These are phyloP conservation scores for Nemania abortiva DNA, from an alignment of 2,329 filamentous ascomycete genomes.

Conservation along the genomic window DNA sequence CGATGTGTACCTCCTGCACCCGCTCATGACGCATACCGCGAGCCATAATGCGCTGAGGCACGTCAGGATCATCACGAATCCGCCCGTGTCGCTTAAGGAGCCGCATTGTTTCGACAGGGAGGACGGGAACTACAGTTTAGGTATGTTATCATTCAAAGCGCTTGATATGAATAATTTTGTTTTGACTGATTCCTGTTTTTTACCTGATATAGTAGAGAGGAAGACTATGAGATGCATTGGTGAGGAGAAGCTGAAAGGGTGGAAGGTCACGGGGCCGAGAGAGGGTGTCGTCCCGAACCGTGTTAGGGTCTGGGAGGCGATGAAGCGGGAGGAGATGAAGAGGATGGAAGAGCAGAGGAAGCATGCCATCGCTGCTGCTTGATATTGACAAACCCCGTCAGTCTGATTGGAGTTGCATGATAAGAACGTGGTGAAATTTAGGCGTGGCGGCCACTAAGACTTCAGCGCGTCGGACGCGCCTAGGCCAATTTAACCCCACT, in stretches of 20 bases:
- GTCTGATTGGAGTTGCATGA: no score
- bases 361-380: constrained; percentile 41
- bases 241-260: constrained; percentile 61
- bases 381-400: constrained; percentile 9
- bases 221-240: constrained; percentile 65
- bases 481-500: constrained; percentile 23
- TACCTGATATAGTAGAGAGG: constrained; percentile 59
- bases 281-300: constrained; percentile 64
- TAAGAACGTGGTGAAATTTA: no score
- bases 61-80: constrained; percentile 67
- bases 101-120: constrained; percentile 66
- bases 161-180: no score
- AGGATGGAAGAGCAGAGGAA: constrained; percentile 54
- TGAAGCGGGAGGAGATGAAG: constrained; percentile 64
- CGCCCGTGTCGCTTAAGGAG: constrained; percentile 63
- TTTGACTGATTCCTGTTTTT: background rate
- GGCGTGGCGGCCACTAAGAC: constrained; percentile 22
- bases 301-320: constrained; percentile 60
- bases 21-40: constrained; percentile 70
- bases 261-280: constrained; percentile 63
- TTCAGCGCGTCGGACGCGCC: constrained; percentile 28
- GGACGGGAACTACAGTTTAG: constrained; percentile 62
- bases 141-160: constrained; percentile 19
- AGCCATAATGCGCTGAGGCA: constrained; percentile 61
- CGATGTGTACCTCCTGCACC: constrained; percentile 70